Base-by-base conservation (phyloP, 495 filamentous ascomycete species). In the Pseudevernia furfuracea region DNA sequence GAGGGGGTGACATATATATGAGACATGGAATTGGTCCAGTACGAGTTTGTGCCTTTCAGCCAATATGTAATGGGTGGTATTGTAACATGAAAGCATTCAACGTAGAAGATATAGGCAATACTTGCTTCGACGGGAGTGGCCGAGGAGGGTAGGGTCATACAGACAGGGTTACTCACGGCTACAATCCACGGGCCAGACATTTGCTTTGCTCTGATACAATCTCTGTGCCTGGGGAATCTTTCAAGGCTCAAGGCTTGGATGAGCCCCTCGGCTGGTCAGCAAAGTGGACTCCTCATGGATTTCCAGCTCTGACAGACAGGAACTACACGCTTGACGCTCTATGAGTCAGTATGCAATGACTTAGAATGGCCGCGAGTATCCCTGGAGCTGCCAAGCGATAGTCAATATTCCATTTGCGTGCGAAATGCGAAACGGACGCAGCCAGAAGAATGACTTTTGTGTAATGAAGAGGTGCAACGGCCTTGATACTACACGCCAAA, bases 61-160 rank as follows among this genome's bases (percentile, higher is more conserved):
- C 30, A n/a, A 37, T 43, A 34, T 57, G 30, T 38, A 36, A 34
- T 43, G 53, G 56, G 15, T 57, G 11, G 9, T 25, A 44, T 58
- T 48, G 21, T 63, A 58, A 37, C 8, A 43, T 28, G 32, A 25
- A 25, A 48, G 30, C 12, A 36, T 17, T 58, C 28, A 30, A 46
- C n/a, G 34, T 23, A 23, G 17, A 36, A 6, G 48, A 28, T 32
- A 57, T 28, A 53, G 14, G 57, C 38, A 43, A 59, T 11, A 53
- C n/a, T 57, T 59, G 56, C n/a, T 49, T 46, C 37, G 34, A 39
- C 63, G 63, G 67, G 44, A 65, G 30, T 57, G 62, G 34, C 63
- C 34, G 63, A 52, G 28, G 49, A 41, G 58, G 12, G 52, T 23
- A 39, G 25, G 32, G 58, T 65, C 49, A 58, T 25, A 52, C 28